Base-by-base conservation (phyloP, 2,329 filamentous ascomycete species). In the Xylariaceae sp. region DNA sequence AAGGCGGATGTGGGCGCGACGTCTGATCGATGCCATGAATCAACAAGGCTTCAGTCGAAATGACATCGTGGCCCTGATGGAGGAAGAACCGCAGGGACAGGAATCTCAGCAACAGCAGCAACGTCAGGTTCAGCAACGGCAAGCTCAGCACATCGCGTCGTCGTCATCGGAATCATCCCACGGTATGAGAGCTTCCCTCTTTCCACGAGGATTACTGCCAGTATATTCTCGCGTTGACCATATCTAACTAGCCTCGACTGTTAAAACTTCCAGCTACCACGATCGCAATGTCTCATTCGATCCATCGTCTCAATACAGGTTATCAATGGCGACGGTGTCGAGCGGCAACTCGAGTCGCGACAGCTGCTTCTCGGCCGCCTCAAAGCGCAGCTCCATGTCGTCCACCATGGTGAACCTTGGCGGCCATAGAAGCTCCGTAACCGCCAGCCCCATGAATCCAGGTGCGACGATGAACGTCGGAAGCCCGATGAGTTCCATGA, bases 1-100 rank as follows among this genome's bases (percentile, higher is more conserved):
- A 60, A 66, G 69, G 60, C 70, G 70, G 41, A 45, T 60, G 50
- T 72, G 48, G 71, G 71, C 69, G 55, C 68, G 70, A 61, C 63
- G 70, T 58, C 69, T 71, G 55, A 66, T 73, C 55, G 70, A 72
- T 58, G 71, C 71, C 61, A 61, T 73, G 52, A 72, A 72, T 60
- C 68, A 73, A 58, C 67, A 69, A n/a, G 71, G 71, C 48, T 66
- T 73, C 7, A 72, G 69, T 55, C 68, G 67, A 53, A 66, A 70
- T 59, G 67, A 65, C 17, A 49, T 73, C 48, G 54, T 71, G 49
- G 70, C 69, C 15, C 61, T 73, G 18, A 55, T 71, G 6, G 66
- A 65, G 44, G 71, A 73, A 52, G 67, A 68, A 13, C 51, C 63
- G 7, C 51, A 58, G 35, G 59, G 55, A 37, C 63, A 65, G 23